phyloP scores from a whole-genome alignment of 345 rosid species.

The Hevea brasiliensis region DNA sequence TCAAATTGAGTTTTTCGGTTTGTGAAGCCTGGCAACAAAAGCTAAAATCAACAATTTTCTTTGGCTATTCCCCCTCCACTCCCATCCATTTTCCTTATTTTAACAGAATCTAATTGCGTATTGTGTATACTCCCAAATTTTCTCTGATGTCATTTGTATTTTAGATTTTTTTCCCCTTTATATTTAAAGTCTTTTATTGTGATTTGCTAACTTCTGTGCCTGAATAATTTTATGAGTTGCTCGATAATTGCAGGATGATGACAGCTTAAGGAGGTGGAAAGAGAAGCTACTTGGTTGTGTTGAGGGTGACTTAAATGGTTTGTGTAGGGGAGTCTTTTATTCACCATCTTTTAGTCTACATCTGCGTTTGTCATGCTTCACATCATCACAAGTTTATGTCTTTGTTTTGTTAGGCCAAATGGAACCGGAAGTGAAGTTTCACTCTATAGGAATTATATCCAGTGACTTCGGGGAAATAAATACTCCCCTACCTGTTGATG shows the following conservation, averaged over 20 bases:
- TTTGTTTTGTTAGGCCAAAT: slow-evolving; percentile 37
- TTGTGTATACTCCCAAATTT: neutral
- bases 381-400: neutral
- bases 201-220: neutral
- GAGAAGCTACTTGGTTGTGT: slow-evolving; percentile 71
- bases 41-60: neutral
- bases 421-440: slow-evolving; percentile 59
- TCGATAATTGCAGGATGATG: slow-evolving; percentile 60
- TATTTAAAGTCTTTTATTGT: neutral
- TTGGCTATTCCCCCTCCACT: neutral
- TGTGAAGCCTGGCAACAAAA: neutral
- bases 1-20: neutral
- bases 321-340: neutral
- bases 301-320: slow-evolving; percentile 50
- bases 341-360: neutral
- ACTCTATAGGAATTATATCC: slow-evolving; percentile 51
- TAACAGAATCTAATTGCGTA: neutral
- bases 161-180: neutral
- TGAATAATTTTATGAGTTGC: neutral
- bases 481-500: slow-evolving; percentile 43
- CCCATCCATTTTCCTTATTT: neutral
- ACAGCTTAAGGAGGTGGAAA: slow-evolving; percentile 80
- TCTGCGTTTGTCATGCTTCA: neutral
- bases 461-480: slow-evolving; percentile 43
- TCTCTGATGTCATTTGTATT: neutral